phyloP scores from a whole-genome alignment of 225 moss, liverwort and hornwort species.

The Sphagnum contortum region DNA sequence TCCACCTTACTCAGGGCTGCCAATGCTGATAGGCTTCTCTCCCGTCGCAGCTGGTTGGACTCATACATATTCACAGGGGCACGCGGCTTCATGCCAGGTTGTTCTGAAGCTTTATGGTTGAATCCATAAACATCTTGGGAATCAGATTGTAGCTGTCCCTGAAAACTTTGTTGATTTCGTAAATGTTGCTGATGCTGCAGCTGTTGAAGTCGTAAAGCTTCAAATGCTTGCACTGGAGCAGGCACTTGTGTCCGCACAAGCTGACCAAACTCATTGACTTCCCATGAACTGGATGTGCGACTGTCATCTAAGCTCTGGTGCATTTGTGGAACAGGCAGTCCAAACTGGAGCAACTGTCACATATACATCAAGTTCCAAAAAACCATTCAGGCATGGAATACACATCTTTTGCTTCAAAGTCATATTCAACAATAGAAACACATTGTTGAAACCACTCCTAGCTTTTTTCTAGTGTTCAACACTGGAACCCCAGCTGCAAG shows the following conservation, averaged over 20 bases:
- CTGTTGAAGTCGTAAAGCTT: background rate
- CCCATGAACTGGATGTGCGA: constrained; percentile 94
- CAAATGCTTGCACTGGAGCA: too few species aligned
- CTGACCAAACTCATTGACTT: constrained; percentile 93
- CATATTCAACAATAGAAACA: too few species aligned
- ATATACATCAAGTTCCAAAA: too few species aligned
- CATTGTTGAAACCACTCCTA: too few species aligned
- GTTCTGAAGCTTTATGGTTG: constrained; percentile 11
- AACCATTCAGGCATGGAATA: too few species aligned
- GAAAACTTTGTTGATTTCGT: constrained; percentile 45
- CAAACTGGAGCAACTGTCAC: constrained; percentile 17
- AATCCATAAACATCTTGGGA: constrained; percentile 76
- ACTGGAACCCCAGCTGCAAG: too few species aligned
- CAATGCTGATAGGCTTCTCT: constrained; percentile 57
- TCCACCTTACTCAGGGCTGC: constrained; percentile 64
- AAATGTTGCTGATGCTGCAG: constrained; percentile 31
- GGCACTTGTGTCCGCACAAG: constrained; percentile 25
- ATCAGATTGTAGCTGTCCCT: constrained; percentile 58
- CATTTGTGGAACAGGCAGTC: too few species aligned
- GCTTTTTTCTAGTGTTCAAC: too few species aligned
- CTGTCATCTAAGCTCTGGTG: constrained; percentile 53
- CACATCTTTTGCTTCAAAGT: too few species aligned
- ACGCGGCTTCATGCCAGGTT: too few species aligned
- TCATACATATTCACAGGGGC: constrained; percentile 68
- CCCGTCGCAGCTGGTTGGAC: constrained; percentile 66